Conservation (phyloP, 1,284 basidiomycete genomes). For the Gymnopus androsaceus region DNA sequence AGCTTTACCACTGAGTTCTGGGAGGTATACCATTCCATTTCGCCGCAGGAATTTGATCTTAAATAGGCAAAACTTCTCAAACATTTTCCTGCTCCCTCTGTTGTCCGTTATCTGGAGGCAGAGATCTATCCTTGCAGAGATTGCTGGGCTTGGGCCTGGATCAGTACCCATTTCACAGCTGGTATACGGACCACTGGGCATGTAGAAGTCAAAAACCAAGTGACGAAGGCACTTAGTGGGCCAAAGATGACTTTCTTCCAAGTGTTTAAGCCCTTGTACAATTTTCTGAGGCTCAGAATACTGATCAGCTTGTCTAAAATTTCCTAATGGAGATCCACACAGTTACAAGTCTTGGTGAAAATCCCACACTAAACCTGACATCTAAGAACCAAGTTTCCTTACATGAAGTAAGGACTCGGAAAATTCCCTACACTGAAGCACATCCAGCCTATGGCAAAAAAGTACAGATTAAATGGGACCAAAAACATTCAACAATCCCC, state of each 20-base stretch:
- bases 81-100: not conserved
- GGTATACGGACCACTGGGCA: not conserved
- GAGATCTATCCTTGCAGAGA: not conserved
- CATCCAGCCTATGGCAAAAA: slow-evolving; percentile 17
- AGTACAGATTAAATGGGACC: slow-evolving; percentile 21
- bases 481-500: slow-evolving; percentile 34
- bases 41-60: too few relatives aligned
- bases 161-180: not conserved
- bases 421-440: slow-evolving; percentile 20
- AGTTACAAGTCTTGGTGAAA: too few relatives aligned
- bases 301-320: too few relatives aligned
- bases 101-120: not conserved
- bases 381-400: too few relatives aligned
- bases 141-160: not conserved
- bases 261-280: too few relatives aligned
- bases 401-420: too few relatives aligned
- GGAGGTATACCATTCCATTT: too few relatives aligned
- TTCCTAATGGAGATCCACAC: too few relatives aligned
- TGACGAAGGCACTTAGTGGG: not conserved
- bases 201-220: not conserved
- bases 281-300: too few relatives aligned
- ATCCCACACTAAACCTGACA: too few relatives aligned
- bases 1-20: too few relatives aligned
- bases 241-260: not conserved
- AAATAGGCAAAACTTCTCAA: too few relatives aligned